Evolutionary conservation across 768 basidiomycete species (phyloP).

Genomic region (Podaxis rugospora): DNA sequence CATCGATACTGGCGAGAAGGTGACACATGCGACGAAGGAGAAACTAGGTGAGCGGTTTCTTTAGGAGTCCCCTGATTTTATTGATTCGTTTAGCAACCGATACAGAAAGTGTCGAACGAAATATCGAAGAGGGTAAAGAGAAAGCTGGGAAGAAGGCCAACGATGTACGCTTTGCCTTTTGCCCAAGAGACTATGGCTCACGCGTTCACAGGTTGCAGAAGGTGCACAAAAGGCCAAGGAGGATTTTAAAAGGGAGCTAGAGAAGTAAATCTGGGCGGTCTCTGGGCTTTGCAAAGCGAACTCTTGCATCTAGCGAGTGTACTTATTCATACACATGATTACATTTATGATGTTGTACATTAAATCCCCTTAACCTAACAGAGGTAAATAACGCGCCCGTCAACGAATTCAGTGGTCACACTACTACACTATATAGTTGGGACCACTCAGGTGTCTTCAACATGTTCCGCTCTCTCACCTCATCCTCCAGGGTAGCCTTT

Average conservation of each 20-base stretch:
- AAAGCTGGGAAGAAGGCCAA: constrained; percentile 33
- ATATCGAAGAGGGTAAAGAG: constrained; percentile 29
- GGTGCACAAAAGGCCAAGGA: constrained; percentile 32
- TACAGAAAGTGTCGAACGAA: constrained; percentile 29
- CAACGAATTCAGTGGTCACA: not conserved
- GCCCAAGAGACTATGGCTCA: not conserved
- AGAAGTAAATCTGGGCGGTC: not conserved
- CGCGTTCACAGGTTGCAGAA: constrained; percentile 24
- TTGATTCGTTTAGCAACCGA: not conserved
- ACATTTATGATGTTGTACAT: not conserved
- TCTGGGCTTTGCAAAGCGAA: not conserved
- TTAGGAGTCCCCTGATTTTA: not conserved
- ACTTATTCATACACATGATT: not conserved
- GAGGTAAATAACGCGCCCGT: not conserved
- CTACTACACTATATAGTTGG: too few species aligned
- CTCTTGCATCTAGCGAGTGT: not conserved
- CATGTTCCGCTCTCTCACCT: not conserved
- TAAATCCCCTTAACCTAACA: not conserved
- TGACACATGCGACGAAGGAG: constrained; percentile 35
- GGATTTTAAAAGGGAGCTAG: constrained; percentile 27
- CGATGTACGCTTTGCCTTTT: constrained; percentile 25
- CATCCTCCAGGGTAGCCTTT: not conserved
- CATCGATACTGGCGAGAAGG: constrained; percentile 42
- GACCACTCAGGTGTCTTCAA: not conserved
- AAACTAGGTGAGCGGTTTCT: constrained; percentile 30